These are phyloP conservation scores for Jackrogersella multiformis DNA, from an alignment of 495 filamentous ascomycete species.

Conservation along the genomic window DNA sequence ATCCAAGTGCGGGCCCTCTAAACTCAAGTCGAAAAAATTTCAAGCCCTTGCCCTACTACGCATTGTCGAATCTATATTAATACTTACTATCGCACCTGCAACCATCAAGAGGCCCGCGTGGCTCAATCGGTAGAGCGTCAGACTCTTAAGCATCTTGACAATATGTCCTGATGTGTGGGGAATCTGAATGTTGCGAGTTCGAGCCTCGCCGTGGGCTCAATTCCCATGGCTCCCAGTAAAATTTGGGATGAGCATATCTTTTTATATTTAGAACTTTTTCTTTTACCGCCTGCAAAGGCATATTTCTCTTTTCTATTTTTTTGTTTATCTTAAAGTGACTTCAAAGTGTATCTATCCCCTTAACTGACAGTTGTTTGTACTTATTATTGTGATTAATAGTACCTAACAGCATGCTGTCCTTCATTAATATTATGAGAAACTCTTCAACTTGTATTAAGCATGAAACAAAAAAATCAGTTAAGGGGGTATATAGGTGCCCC, in stretches of 20 bases:
- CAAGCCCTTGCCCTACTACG: not conserved
- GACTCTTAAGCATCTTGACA: slow-evolving; percentile 12
- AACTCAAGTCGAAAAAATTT: too few relatives aligned
- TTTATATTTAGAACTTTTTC: not conserved
- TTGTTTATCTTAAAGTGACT: too few relatives aligned
- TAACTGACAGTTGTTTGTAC: too few relatives aligned
- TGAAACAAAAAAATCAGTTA: too few relatives aligned
- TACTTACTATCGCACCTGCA: not conserved
- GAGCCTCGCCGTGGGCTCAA: slow-evolving; percentile 28
- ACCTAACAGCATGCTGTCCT: too few relatives aligned
- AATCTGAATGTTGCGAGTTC: slow-evolving; percentile 33
- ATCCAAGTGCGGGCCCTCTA: not conserved
- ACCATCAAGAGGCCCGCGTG: slow-evolving; percentile 5
- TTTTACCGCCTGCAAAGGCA: not conserved
- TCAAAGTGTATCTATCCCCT: too few relatives aligned
- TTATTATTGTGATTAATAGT: too few relatives aligned
- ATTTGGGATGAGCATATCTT: not conserved
- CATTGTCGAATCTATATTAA: not conserved
- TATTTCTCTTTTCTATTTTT: not conserved
- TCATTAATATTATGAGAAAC: too few relatives aligned
- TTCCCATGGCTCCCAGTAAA: slow-evolving; percentile 18
- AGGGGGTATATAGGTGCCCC: too few relatives aligned
- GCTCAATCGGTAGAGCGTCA: slow-evolving; percentile 35
- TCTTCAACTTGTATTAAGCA: too few relatives aligned
- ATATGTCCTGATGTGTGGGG: too few relatives aligned